phyloP scores from a whole-genome alignment of 2,329 filamentous ascomycete genomes.

The Biscogniauxia sp. region DNA sequence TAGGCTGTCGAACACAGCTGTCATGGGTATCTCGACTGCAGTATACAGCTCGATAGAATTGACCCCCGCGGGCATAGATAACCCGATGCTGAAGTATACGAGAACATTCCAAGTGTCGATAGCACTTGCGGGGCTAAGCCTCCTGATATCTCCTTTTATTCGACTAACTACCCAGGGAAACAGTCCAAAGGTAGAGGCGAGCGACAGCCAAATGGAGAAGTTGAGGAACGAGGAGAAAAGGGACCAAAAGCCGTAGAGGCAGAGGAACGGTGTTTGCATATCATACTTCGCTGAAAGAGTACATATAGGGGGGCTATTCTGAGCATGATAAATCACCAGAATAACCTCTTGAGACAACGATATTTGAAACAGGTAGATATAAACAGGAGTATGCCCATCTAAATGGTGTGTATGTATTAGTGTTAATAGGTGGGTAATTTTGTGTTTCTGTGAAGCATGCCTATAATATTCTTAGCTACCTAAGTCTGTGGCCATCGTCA shows the following conservation, averaged over 20 bases:
- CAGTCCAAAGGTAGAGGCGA: conserved; percentile 18
- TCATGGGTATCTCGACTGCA: conserved; percentile 61
- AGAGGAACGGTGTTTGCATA: background rate
- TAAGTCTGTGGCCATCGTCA: too few species aligned
- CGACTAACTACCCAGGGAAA: conserved; percentile 52
- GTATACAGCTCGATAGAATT: conserved; percentile 51
- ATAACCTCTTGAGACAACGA: too few species aligned
- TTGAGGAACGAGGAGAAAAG: conserved; percentile 4
- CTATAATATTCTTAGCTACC: too few species aligned
- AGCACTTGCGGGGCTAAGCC: conserved; percentile 40
- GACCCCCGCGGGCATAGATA: conserved; percentile 30
- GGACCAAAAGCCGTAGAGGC: background rate
- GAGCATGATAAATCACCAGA: too few species aligned
- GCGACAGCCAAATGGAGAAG: conserved; percentile 8
- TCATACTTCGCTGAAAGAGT: background rate
- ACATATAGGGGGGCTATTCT: background rate
- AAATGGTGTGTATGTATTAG: too few species aligned
- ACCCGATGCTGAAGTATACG: conserved; percentile 48
- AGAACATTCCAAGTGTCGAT: conserved; percentile 50
- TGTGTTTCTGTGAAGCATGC: too few species aligned
- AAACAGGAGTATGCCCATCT: too few species aligned
- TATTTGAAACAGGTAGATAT: too few species aligned
- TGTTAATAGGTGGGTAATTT: too few species aligned
- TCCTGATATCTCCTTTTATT: conserved; percentile 51
- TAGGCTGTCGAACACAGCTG: conserved; percentile 57